Evolutionary conservation across 2,329 filamentous ascomycete species (phyloP), one percentile per base, ranked within the genome.

Genomic region (Botrytis deweyae): DNA sequence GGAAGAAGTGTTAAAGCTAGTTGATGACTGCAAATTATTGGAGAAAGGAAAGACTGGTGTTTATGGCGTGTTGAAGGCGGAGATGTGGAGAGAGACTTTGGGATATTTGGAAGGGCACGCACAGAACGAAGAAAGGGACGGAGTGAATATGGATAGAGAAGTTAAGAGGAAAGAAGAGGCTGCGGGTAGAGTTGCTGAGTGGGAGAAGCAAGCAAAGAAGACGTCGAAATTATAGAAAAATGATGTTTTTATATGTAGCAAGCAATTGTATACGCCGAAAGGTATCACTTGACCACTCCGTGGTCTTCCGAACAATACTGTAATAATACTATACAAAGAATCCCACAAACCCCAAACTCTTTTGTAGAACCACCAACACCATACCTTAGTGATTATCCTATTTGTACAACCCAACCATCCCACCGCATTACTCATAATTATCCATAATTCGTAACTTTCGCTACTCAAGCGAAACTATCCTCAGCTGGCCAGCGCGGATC

Each of bases 61-160:
- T 40, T 95, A 94, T 81, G 90, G 91, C 4, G 80, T 86, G 72
- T 83, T 96, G 80, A 95, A 94, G 86, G 84, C 86, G 75, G 93
- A 95, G 83, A 91, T 95, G 89, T 94, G 91, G 82, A 85, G 88
- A 36, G 89, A 92, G 80, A 87, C 88, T 10, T 80, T 94, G 49
- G 86, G 82, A 25, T 84, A 89, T 78, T 81, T 94, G 76, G 87
- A 87, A 73, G 84, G 83, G 4, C 84, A 87, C 77, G 88, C 85
- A 44, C 81, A 79, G 49, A 85, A 86, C 75, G 86, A 89, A 79
- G 83, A 84, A 78, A 87, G 86, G 78, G 84, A 84, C 64, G 82
- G 84, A 65, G 81, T 81, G 70, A 80, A 82, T 75, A 81, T 82
- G 76, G 82, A 79, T 67, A 85, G 85, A 74, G 73, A 78, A n/a